Conservation (phyloP, 768 basidiomycete species). For the Mycena venus region DNA sequence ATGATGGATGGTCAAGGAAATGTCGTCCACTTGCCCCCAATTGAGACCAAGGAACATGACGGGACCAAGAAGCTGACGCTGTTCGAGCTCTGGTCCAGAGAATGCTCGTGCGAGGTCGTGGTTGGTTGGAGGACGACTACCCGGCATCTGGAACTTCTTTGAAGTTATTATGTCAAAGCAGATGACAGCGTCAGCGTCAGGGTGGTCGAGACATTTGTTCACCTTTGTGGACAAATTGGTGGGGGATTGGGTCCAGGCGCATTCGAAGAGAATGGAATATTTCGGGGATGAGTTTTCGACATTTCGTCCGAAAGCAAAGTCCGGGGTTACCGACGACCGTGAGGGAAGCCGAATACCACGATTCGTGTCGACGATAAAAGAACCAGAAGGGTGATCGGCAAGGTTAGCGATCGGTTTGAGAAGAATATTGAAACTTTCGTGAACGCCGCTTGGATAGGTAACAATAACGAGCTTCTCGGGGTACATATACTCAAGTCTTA, state of each 20-base stretch:
- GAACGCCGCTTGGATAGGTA: conserved; percentile 1
- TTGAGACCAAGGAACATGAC: neutral
- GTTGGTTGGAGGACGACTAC: neutral
- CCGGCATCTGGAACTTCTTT: neutral
- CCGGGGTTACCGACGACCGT: neutral
- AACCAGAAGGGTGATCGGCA: neutral
- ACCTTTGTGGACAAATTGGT: neutral
- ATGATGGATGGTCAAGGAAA: neutral
- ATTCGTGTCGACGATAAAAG: neutral
- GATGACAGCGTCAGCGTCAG: neutral
- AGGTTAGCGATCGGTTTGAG: neutral
- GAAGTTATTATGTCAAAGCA: neutral
- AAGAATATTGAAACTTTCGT: neutral
- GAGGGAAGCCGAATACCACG: neutral
- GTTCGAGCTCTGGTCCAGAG: neutral
- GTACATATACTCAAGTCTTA: conserved; percentile 1
- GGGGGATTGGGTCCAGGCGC: neutral
- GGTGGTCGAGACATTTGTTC: neutral
- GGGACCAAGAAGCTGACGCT: neutral
- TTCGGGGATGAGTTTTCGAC: neutral
- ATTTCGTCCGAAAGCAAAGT: neutral
- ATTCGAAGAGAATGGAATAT: conserved; percentile 5
- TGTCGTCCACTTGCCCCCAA: neutral
- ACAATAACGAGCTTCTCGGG: neutral
- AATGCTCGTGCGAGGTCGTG: neutral